Evolutionary conservation across 345 rosid genomes (phyloP).

Genomic region (Salix exigua): DNA sequence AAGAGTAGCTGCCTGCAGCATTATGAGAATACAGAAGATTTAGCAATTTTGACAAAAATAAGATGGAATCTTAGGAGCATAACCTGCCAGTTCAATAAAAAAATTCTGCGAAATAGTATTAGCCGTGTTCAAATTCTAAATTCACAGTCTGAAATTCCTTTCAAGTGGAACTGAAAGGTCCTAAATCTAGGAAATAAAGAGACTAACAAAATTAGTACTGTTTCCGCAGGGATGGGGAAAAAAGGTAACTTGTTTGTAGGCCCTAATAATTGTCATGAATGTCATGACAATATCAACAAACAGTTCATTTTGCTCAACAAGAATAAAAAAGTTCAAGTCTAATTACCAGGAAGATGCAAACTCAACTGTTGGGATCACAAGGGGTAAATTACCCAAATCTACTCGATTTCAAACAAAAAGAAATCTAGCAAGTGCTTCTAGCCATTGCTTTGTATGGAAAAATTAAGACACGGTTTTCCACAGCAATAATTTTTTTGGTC

Average conservation of each 20-base stretch:
- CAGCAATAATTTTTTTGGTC: not conserved
- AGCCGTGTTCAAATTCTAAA: not conserved
- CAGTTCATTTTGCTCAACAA: not conserved
- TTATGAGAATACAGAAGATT: not conserved
- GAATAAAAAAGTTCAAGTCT: not conserved
- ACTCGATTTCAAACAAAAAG: not conserved
- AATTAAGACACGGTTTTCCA: not conserved
- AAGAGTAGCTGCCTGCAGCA: constrained; percentile 44
- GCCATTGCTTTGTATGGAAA: not conserved
- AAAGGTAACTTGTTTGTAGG: not conserved
- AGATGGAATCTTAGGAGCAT: not conserved
- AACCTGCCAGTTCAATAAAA: not conserved
- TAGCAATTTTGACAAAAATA: not conserved
- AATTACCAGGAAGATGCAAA: not conserved
- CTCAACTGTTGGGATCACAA: not conserved
- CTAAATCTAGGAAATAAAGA: not conserved
- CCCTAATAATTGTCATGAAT: not conserved
- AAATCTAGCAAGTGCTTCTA: constrained; percentile 1
- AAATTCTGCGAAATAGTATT: not conserved
- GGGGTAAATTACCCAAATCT: not conserved
- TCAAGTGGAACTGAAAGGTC: not conserved
- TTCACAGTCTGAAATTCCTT: not conserved
- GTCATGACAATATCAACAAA: not conserved
- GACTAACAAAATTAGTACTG: not conserved
- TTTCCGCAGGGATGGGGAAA: not conserved